Percentiles rank a stretch among this genome's conserved stretches.
phyloP scores from a whole-genome alignment of 2,329 filamentous ascomycete genomes.

The Epichloe baconii region DNA sequence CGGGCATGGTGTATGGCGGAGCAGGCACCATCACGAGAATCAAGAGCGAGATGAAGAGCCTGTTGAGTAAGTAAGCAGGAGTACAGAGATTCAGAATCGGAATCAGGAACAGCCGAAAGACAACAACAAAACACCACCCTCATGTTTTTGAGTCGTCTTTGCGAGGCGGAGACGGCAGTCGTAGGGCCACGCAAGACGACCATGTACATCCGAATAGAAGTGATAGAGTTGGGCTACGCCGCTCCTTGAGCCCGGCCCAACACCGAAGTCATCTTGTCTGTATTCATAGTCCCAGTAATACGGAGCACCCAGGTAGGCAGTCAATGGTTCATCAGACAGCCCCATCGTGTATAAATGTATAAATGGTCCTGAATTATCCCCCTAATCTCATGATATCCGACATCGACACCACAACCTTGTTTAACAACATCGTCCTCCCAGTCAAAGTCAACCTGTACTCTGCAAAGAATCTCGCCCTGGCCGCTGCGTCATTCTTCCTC shows the following conservation, averaged over 20 bases:
- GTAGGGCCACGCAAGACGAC: background rate
- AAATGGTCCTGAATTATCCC: background rate
- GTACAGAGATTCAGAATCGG: background rate
- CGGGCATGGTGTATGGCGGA: conserved; percentile 53
- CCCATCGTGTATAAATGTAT: background rate
- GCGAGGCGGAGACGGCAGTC: no score
- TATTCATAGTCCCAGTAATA: no score
- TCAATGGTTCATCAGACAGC: background rate
- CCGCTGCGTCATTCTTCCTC: conserved; percentile 16
- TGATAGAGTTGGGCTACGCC: background rate
- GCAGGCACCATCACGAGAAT: conserved; percentile 52
- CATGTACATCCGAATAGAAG: background rate
- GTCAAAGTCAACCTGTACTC: conserved; percentile 15
- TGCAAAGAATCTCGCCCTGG: conserved; percentile 15
- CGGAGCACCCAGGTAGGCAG: no score
- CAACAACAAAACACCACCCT: background rate
- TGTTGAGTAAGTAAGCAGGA: background rate
- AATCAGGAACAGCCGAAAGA: background rate
- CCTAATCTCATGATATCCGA: background rate
- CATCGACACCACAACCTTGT: background rate
- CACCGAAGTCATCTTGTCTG: no score
- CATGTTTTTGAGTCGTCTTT: background rate
- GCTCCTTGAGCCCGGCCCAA: background rate
- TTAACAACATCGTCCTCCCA: background rate
- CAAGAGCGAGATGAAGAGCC: conserved; percentile 46